Conservation (phyloP, 1,284 basidiomycete genomes). For the Cryptococcus maquisensis region DNA sequence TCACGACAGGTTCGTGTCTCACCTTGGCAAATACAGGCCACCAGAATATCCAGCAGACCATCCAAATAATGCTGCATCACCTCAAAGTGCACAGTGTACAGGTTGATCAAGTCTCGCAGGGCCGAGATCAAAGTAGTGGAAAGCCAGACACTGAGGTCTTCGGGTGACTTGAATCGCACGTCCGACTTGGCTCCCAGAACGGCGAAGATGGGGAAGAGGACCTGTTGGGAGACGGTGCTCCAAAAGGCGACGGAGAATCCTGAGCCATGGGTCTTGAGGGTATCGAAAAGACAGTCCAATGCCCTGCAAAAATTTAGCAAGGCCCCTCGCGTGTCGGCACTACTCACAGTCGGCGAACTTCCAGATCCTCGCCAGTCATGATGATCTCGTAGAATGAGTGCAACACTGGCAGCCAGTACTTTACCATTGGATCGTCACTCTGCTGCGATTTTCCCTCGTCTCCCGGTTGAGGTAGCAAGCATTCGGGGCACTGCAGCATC, state of each 20-base stretch:
- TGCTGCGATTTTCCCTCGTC: conserved; percentile 25
- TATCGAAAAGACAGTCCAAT: conserved; percentile 90
- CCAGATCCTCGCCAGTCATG: conserved; percentile 99
- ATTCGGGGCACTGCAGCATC: conserved; percentile 83
- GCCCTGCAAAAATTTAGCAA: conserved; percentile 57
- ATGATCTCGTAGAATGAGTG: conserved; percentile 99
- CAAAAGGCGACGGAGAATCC: conserved; percentile 91
- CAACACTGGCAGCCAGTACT: conserved; percentile 94
- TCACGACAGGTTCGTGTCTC: conserved; percentile 17
- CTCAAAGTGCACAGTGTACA: conserved; percentile 95
- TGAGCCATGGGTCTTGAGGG: conserved; percentile 83
- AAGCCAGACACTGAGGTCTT: conserved; percentile 99
- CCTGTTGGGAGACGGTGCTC: conserved; percentile 95
- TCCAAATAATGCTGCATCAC: conserved; percentile 86
- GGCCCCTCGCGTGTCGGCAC: background rate
- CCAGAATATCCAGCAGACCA: conserved; percentile 85
- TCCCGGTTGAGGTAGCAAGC: conserved; percentile 53
- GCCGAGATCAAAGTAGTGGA: conserved; percentile 99
- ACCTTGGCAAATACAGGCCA: conserved; percentile 99
- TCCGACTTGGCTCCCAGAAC: conserved; percentile 68
- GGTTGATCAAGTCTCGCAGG: conserved; percentile 86
- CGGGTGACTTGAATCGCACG: conserved; percentile 88
- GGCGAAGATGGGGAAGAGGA: conserved; percentile 97
- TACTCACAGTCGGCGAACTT: conserved; percentile 87
- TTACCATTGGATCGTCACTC: conserved; percentile 78